phyloP scores from a whole-genome alignment of 1,284 basidiomycete genomes.

The Naganishia liquefaciens region DNA sequence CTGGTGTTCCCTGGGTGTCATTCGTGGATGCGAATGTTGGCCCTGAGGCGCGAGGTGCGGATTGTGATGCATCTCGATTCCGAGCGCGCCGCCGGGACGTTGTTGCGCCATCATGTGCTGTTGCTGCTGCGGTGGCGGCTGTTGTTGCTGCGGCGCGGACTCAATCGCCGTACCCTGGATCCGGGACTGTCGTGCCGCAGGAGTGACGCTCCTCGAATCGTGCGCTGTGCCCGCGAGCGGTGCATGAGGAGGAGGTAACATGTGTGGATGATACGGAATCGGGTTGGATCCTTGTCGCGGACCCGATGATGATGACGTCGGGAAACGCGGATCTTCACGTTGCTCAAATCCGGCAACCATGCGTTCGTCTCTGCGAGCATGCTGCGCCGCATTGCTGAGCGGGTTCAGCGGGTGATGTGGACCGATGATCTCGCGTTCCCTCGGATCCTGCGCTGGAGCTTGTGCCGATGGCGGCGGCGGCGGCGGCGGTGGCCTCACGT shows the following conservation, averaged over 20 bases:
- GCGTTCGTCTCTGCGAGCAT: background rate
- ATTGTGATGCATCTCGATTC: slow-evolving; percentile 22
- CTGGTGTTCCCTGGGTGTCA: slow-evolving; percentile 1
- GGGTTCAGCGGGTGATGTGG: slow-evolving; percentile 1
- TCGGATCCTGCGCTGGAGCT: slow-evolving; percentile 9
- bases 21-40: background rate
- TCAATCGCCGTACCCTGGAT: slow-evolving; percentile 5
- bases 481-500: slow-evolving; percentile 2
- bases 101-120: background rate
- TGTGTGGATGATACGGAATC: background rate
- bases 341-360: too few relatives aligned
- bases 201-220: slow-evolving; percentile 5
- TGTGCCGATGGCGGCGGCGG: too few relatives aligned
- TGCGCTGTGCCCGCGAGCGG: background rate
- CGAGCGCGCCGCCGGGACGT: background rate
- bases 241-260: background rate
- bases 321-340: background rate
- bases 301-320: background rate
- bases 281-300: background rate
- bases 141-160: background rate
- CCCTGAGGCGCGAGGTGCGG: slow-evolving; percentile 9
- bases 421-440: slow-evolving; percentile 4
- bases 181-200: background rate
- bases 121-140: background rate
- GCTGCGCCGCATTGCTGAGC: background rate